These are phyloP conservation scores for Lactifluus piperatus DNA, from an alignment of 768 basidiomycete genomes.

Conservation along the genomic window DNA sequence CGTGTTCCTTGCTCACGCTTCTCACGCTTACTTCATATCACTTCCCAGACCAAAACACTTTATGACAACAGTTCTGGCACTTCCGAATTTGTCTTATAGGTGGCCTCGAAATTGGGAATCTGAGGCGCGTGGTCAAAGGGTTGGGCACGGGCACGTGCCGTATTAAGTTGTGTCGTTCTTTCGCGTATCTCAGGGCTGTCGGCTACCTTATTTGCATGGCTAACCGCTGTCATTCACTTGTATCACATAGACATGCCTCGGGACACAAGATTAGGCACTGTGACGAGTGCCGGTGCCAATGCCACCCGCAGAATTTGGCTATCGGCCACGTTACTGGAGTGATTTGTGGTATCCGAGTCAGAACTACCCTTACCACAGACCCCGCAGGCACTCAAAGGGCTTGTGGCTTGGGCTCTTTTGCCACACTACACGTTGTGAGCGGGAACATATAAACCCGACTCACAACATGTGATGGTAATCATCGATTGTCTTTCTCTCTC, in stretches of 20 bases:
- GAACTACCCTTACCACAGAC: background rate
- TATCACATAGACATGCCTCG: background rate
- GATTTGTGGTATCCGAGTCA: background rate
- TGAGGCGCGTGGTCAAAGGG: no score
- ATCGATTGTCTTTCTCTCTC: background rate
- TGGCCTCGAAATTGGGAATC: no score
- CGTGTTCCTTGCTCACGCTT: no score
- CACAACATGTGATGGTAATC: background rate
- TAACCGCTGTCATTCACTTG: background rate
- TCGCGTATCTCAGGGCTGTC: no score
- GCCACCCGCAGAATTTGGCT: background rate
- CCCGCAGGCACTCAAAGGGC: background rate
- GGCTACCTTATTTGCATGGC: no score
- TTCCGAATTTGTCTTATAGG: background rate
- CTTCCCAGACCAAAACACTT: no score
- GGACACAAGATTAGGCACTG: background rate
- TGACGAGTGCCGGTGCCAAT: background rate
- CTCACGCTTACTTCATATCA: no score
- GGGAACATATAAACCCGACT: conserved; percentile 1
- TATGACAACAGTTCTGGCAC: no score
- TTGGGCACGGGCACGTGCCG: background rate
- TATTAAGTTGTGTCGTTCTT: no score
- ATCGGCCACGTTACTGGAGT: background rate
- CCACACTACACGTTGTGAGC: background rate
- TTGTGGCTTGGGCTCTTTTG: conserved; percentile 1